These are phyloP conservation scores for Suillus luteus DNA, from an alignment of 768 basidiomycete genomes.

Conservation along the genomic window DNA sequence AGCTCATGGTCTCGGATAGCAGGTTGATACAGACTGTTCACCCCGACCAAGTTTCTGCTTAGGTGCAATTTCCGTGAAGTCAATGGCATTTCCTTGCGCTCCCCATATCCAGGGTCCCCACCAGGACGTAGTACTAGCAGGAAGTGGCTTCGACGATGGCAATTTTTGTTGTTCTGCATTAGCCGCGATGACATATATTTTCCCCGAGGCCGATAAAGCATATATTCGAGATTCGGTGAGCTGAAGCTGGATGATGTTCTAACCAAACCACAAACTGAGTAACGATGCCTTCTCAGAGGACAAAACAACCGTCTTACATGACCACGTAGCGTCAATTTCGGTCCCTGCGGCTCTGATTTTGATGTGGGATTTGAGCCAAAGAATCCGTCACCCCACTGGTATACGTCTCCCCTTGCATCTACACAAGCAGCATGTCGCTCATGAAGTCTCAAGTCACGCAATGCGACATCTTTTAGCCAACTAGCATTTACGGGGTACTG, in stretches of 20 bases:
- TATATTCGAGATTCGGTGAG: conserved; percentile 64
- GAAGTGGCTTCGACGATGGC: conserved; percentile 39
- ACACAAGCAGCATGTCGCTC: conserved; percentile 71
- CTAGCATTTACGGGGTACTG: conserved; percentile 50
- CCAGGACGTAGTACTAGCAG: conserved; percentile 53
- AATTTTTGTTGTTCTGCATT: conserved; percentile 49
- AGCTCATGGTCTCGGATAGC: conserved; percentile 10
- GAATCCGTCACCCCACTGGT: conserved; percentile 81
- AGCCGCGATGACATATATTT: conserved; percentile 68
- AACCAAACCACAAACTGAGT: conserved; percentile 1
- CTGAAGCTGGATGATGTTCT: conserved; percentile 74
- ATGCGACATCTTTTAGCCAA: conserved; percentile 68
- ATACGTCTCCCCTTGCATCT: conserved; percentile 77
- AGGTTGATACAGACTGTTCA: conserved; percentile 56
- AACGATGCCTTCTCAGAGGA: background rate
- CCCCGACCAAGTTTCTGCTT: conserved; percentile 55
- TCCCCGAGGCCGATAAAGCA: conserved; percentile 78
- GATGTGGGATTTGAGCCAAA: conserved; percentile 35
- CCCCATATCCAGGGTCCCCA: conserved; percentile 65
- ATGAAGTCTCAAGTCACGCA: conserved; percentile 74
- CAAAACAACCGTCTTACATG: conserved; percentile 52
- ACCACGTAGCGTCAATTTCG: conserved; percentile 59
- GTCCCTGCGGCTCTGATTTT: conserved; percentile 33
- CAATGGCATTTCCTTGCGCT: conserved; percentile 45
- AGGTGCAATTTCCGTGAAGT: conserved; percentile 64